Evolutionary conservation across 768 basidiomycete species (phyloP).

Genomic region (Asterophora lycoperdoides): DNA sequence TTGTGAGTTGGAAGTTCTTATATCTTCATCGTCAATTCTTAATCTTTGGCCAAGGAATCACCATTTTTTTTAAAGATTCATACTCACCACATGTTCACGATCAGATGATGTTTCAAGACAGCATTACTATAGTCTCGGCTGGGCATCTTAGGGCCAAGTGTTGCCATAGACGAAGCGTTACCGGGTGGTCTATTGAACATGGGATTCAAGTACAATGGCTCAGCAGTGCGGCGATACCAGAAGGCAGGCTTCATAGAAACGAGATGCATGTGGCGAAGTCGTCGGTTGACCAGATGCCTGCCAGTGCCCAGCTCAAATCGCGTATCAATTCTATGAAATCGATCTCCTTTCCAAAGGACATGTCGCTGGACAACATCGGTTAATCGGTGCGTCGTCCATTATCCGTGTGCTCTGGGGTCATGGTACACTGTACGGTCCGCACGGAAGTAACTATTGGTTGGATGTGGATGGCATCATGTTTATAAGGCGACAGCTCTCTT

Average conservation of each 20-base stretch:
- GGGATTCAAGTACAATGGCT: neutral
- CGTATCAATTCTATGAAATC: neutral
- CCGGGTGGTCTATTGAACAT: neutral
- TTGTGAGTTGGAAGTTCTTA: too few species aligned
- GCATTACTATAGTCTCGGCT: neutral
- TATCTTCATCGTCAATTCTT: too few species aligned
- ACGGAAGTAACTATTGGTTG: neutral
- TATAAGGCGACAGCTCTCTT: slow-evolving; percentile 5
- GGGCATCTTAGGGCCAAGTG: neutral
- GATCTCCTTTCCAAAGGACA: neutral
- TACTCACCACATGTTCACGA: neutral
- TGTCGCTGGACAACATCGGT: neutral
- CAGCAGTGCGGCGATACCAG: neutral
- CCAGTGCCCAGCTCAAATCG: neutral
- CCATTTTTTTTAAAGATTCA: neutral
- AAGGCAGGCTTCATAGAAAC: neutral
- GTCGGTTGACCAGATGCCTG: slow-evolving; percentile 3
- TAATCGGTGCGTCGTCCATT: neutral
- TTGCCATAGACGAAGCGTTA: neutral
- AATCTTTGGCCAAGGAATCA: neutral
- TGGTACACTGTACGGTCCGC: neutral
- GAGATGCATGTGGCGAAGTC: neutral
- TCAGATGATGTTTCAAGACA: neutral
- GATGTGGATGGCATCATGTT: neutral
- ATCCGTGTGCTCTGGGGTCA: neutral